These are phyloP conservation scores for Astragalus membranaceus DNA, from an alignment of 306 rosid species.

Conservation along the genomic window DNA sequence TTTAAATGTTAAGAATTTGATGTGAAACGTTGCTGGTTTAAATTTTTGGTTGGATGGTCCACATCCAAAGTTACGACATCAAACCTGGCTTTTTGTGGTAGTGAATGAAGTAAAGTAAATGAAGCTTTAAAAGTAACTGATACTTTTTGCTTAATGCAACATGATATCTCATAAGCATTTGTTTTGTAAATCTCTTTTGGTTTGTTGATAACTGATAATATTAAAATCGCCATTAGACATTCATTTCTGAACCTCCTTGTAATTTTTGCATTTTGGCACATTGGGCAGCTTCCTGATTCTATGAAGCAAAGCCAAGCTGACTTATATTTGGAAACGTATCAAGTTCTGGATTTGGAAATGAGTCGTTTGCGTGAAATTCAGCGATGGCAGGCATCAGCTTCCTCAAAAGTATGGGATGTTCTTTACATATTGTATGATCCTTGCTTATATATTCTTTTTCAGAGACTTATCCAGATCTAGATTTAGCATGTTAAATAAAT, in stretches of 20 bases:
- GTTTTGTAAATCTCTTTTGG: neutral
- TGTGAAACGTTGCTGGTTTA: neutral
- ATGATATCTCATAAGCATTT: neutral
- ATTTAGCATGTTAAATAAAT: conserved; percentile 11
- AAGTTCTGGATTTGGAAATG: conserved; percentile 99
- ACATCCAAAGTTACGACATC: neutral
- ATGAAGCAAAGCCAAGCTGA: conserved; percentile 99
- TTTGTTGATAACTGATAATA: conserved; percentile 9
- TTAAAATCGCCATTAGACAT: neutral
- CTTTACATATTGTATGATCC: neutral
- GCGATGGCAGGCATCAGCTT: conserved; percentile 95
- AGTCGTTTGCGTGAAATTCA: conserved; percentile 97
- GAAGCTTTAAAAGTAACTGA: neutral
- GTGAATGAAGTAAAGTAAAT: conserved; percentile 7
- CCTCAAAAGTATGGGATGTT: conserved; percentile 55
- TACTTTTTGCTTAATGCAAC: conserved; percentile 11
- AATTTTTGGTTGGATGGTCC: neutral
- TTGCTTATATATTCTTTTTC: neutral
- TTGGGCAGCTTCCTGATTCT: conserved; percentile 88
- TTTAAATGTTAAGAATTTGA: neutral
- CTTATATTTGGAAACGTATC: conserved; percentile 90
- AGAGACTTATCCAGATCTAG: conserved; percentile 10
- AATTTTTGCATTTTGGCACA: conserved; percentile 3
- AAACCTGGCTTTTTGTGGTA: neutral
- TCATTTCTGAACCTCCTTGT: neutral